phyloP scores from a whole-genome alignment of 2,329 filamentous ascomycete genomes.

The Xylariomycetidae sp. region DNA sequence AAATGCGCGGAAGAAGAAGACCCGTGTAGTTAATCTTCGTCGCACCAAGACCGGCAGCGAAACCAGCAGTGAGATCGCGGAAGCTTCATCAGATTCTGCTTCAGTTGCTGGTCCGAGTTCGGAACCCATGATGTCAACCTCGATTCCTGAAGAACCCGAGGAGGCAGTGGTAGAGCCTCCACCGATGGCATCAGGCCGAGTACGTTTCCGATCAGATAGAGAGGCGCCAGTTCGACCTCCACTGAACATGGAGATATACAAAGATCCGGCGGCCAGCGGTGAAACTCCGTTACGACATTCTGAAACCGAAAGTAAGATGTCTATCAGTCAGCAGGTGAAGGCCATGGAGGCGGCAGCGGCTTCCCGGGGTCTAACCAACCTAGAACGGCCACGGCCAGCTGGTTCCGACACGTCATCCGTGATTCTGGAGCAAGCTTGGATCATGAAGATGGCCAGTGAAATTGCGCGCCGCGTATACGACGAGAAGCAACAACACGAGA shows the following conservation, averaged over 20 bases:
- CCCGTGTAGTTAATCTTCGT: slow-evolving; percentile 74
- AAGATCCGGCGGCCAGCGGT: slow-evolving; percentile 18
- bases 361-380: slow-evolving; percentile 26
- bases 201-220: slow-evolving; percentile 34
- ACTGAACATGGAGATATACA: slow-evolving; percentile 28
- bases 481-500: slow-evolving; percentile 60
- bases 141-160: slow-evolving; percentile 55
- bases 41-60: slow-evolving; percentile 49
- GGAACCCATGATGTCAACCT: slow-evolving; percentile 50
- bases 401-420: slow-evolving; percentile 47
- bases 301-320: slow-evolving; percentile 6
- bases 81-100: slow-evolving; percentile 43
- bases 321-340: slow-evolving; percentile 20
- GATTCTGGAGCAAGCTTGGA: slow-evolving; percentile 77
- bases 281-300: too few species aligned
- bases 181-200: slow-evolving; percentile 28
- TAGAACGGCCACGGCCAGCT: slow-evolving; percentile 26
- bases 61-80: slow-evolving; percentile 45
- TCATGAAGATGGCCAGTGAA: slow-evolving; percentile 89
- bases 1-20: slow-evolving; percentile 72
- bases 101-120: slow-evolving; percentile 56
- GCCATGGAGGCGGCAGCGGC: slow-evolving; percentile 12
- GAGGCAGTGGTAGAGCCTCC: slow-evolving; percentile 31
- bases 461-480: slow-evolving; percentile 84
- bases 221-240: slow-evolving; percentile 24